Conservation (phyloP, 1,284 basidiomycete species). For the Peniophora sp. region DNA sequence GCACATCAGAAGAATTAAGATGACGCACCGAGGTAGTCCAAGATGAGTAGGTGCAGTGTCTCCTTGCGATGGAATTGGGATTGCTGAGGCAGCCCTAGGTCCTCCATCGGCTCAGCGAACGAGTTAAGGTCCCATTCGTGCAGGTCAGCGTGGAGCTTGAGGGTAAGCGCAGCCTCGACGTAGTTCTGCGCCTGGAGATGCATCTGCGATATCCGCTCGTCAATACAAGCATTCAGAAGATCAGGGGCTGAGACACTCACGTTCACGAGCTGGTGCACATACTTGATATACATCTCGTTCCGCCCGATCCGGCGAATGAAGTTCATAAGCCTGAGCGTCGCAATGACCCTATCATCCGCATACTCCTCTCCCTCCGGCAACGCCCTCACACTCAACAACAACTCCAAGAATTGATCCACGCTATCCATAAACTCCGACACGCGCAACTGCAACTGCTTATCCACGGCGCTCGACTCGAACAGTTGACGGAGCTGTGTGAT, state of each 20-base stretch:
- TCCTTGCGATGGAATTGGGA: slow-evolving; percentile 94
- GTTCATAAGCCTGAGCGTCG: slow-evolving; percentile 90
- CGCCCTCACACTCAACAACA: slow-evolving; percentile 87
- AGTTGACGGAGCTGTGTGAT: slow-evolving; percentile 85
- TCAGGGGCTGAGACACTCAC: slow-evolving; percentile 33
- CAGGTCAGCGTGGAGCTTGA: slow-evolving; percentile 90
- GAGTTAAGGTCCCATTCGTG: slow-evolving; percentile 83
- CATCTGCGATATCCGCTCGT: slow-evolving; percentile 37
- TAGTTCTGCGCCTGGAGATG: slow-evolving; percentile 85
- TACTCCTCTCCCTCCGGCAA: slow-evolving; percentile 93
- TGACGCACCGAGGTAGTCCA: slow-evolving; percentile 73
- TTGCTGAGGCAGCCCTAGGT: slow-evolving; percentile 84
- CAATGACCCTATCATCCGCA: slow-evolving; percentile 90
- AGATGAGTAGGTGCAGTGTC: slow-evolving; percentile 75
- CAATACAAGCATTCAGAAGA: not conserved
- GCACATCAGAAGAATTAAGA: slow-evolving; percentile 8
- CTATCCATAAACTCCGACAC: slow-evolving; percentile 83
- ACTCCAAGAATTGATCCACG: slow-evolving; percentile 89
- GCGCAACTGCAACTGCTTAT: slow-evolving; percentile 69
- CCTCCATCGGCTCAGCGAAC: slow-evolving; percentile 80
- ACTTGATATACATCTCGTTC: slow-evolving; percentile 89
- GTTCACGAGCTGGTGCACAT: slow-evolving; percentile 90
- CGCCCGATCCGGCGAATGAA: slow-evolving; percentile 83
- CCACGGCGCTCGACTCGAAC: slow-evolving; percentile 79
- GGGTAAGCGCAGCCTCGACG: slow-evolving; percentile 85